phyloP scores from a whole-genome alignment of 768 basidiomycete genomes.

The Lactarius akahatsu region DNA sequence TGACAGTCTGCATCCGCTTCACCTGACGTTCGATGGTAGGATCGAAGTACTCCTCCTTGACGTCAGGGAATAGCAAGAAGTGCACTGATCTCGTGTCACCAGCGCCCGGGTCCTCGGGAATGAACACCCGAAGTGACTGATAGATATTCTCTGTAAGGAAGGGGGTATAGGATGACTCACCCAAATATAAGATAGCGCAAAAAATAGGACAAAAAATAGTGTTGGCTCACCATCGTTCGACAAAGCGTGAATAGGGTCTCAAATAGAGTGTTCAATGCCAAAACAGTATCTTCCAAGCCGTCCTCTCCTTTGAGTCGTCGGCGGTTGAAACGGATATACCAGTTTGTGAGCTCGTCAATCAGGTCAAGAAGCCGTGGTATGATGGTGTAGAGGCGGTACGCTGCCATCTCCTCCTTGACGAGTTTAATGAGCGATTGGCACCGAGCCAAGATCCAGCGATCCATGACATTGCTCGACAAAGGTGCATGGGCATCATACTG shows the following conservation, averaged over 20 bases:
- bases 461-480: constrained; percentile 92
- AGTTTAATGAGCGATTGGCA: constrained; percentile 94
- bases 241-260: constrained; percentile 93
- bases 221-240: constrained; percentile 78
- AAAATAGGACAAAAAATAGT: neutral
- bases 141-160: constrained; percentile 97
- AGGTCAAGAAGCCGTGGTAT: constrained; percentile 92
- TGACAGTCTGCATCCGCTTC: constrained; percentile 91
- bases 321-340: constrained; percentile 99
- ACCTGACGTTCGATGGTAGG: constrained; percentile 91
- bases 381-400: constrained; percentile 96
- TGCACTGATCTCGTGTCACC: constrained; percentile 91
- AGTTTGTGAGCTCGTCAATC: constrained; percentile 95
- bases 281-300: constrained; percentile 79
- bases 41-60: constrained; percentile 95
- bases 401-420: constrained; percentile 93
- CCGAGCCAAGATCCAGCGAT: constrained; percentile 96
- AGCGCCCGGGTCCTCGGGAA: constrained; percentile 68
- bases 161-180: constrained; percentile 94
- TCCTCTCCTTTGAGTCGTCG: constrained; percentile 94
- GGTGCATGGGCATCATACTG: constrained; percentile 84
- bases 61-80: constrained; percentile 90
- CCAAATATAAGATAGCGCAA: constrained; percentile 10
- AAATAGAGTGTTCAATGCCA: constrained; percentile 93
- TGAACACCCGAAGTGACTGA: constrained; percentile 82